Conservation (phyloP, 352 stramenopile genomes). For the Pythium monospermum region DNA sequence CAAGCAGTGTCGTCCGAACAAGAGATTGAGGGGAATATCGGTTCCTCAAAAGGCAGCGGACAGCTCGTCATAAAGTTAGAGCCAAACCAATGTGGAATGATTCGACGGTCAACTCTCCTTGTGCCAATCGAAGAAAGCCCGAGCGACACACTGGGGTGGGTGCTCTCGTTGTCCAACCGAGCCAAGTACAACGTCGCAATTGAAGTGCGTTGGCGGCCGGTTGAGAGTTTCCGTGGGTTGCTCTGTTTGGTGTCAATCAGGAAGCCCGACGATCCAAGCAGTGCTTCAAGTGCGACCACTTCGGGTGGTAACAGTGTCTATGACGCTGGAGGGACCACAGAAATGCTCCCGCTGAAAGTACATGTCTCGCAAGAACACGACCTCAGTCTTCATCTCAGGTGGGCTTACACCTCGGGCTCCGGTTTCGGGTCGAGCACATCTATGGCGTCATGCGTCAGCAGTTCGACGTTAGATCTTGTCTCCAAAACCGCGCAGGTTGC, state of each 20-base stretch:
- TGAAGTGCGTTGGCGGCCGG: constrained; percentile 58
- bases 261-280: constrained; percentile 1
- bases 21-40: too few relatives aligned
- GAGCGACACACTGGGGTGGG: constrained; percentile 51
- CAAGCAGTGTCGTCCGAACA: too few relatives aligned
- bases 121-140: constrained; percentile 75
- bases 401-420: constrained; percentile 55
- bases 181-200: constrained; percentile 18
- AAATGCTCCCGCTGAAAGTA: constrained; percentile 36
- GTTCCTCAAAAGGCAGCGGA: too few relatives aligned
- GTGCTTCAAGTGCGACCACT: neutral
- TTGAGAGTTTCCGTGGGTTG: constrained; percentile 40
- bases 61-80: constrained; percentile 35
- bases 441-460: constrained; percentile 63
- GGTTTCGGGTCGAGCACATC: constrained; percentile 61
- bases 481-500: constrained; percentile 45
- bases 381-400: constrained; percentile 47
- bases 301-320: neutral
- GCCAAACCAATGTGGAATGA: constrained; percentile 35
- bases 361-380: constrained; percentile 29
- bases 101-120: constrained; percentile 45
- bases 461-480: constrained; percentile 56
- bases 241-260: constrained; percentile 30
- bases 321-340: neutral
- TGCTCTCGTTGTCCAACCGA: constrained; percentile 2